Conservation (phyloP, 257 asterid genomes). For the Dorcoceras hygrometricum region DNA sequence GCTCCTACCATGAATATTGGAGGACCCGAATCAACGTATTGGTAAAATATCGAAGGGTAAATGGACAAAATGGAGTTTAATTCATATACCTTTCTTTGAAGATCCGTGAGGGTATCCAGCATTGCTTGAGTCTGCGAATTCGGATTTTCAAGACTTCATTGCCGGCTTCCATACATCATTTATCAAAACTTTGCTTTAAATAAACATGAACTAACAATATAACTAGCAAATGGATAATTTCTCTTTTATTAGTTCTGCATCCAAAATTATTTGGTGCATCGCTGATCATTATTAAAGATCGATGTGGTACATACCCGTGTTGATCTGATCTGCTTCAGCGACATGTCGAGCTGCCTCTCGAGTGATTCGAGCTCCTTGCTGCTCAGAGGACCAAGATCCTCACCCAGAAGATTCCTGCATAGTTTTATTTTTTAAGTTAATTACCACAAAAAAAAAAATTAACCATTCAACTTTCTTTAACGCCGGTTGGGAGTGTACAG, state of each 20-base stretch:
- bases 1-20: conserved; percentile 52
- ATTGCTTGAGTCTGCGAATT: conserved; percentile 78
- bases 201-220: background rate
- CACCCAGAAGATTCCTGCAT: conserved; percentile 87
- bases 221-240: no score
- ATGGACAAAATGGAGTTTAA: background rate
- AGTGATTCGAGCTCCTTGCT: conserved; percentile 96
- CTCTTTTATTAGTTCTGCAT: background rate
- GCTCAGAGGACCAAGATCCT: conserved; percentile 92
- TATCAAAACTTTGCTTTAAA: background rate
- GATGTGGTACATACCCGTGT: conserved; percentile 53
- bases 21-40: conserved; percentile 14
- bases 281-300: background rate
- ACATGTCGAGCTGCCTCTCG: conserved; percentile 90
- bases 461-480: background rate
- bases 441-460: background rate
- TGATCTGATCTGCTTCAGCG: conserved; percentile 93
- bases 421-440: background rate
- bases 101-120: conserved; percentile 95
- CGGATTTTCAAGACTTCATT: background rate
- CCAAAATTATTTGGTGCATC: background rate
- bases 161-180: background rate
- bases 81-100: conserved; percentile 69
- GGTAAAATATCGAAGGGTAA: background rate
- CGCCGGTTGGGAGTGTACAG: background rate